A percentile compares a stretch with the other conserved stretches of the same genome.
Evolutionary conservation across 108 stramenopile genomes (phyloP).

Genomic region (Skeletonema grethae): DNA sequence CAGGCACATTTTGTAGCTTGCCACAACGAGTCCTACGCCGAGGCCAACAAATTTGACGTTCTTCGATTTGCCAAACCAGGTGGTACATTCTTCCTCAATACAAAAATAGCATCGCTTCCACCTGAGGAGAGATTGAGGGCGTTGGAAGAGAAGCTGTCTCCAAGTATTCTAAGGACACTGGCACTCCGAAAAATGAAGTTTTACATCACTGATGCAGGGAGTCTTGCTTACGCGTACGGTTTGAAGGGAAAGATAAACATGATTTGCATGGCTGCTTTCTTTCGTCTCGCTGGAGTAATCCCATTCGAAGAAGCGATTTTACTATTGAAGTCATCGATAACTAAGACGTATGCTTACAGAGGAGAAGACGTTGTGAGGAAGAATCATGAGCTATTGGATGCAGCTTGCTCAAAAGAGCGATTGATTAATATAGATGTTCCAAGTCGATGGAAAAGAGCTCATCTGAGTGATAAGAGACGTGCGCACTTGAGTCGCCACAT

Average conservation of each 20-base stretch:
- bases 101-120: slow-evolving; percentile 50
- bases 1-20: slow-evolving; percentile 62
- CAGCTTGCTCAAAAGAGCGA: slow-evolving; percentile 50
- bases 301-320: slow-evolving; percentile 56
- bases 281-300: slow-evolving; percentile 57
- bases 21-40: slow-evolving; percentile 65
- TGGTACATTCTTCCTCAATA: slow-evolving; percentile 66
- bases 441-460: slow-evolving; percentile 43
- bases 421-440: slow-evolving; percentile 57
- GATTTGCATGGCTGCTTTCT: slow-evolving; percentile 64
- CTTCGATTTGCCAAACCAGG: slow-evolving; percentile 52
- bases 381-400: slow-evolving; percentile 58
- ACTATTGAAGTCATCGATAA: slow-evolving; percentile 52
- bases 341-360: slow-evolving; percentile 59
- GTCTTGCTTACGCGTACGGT: slow-evolving; percentile 50
- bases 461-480: slow-evolving; percentile 34
- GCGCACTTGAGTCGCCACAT: slow-evolving; percentile 51
- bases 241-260: slow-evolving; percentile 68
- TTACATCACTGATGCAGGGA: slow-evolving; percentile 61
- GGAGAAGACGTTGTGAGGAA: slow-evolving; percentile 64
- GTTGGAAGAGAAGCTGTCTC: slow-evolving; percentile 57
- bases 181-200: slow-evolving; percentile 38
- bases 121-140: slow-evolving; percentile 51
- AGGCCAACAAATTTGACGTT: slow-evolving; percentile 67
- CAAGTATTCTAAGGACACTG: slow-evolving; percentile 53